A percentile compares a stretch with the other conserved stretches of the same genome.
phyloP scores from a whole-genome alignment of 2,329 filamentous ascomycete genomes.

The Pseudocercospora crystallina region DNA sequence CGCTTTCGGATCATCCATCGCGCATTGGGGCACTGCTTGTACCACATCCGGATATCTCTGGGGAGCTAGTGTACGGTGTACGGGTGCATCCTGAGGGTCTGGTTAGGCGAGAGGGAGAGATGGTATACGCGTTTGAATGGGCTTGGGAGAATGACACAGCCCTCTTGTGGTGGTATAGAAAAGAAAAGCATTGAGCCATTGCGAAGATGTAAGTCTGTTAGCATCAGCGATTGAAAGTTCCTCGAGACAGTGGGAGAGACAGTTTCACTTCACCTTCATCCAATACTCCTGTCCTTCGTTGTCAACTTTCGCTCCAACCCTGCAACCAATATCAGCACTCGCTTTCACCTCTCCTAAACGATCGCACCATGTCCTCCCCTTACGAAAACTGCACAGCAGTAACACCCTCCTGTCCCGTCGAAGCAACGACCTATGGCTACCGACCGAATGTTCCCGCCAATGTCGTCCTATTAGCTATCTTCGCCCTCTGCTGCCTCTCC shows the following conservation, averaged over 20 bases:
- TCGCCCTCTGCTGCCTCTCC: slow-evolving; percentile 36
- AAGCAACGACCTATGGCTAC: slow-evolving; percentile 43
- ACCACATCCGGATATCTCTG: too few relatives aligned
- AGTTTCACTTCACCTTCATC: not conserved
- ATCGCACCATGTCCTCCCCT: slow-evolving; percentile 8
- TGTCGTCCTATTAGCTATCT: slow-evolving; percentile 40
- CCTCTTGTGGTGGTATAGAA: too few relatives aligned
- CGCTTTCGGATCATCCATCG: too few relatives aligned
- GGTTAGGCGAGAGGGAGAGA: too few relatives aligned
- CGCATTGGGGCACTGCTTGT: too few relatives aligned
- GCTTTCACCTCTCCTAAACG: not conserved
- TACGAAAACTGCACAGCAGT: slow-evolving; percentile 29
- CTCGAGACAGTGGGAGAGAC: not conserved
- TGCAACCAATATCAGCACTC: not conserved
- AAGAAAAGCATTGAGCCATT: too few relatives aligned
- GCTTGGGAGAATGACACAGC: too few relatives aligned
- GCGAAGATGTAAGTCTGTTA: not conserved
- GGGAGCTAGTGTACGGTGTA: too few relatives aligned
- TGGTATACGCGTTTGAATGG: too few relatives aligned
- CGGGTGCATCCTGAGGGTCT: too few relatives aligned
- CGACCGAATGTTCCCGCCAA: slow-evolving; percentile 40
- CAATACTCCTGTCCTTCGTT: not conserved
- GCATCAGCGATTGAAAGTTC: not conserved
- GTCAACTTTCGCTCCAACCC: not conserved
- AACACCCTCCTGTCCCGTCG: slow-evolving; percentile 36